Percentiles rank a stretch among this genome's conserved stretches.
Conservation (phyloP, 2,329 filamentous ascomycete species). For the Botryotinia calthae region DNA sequence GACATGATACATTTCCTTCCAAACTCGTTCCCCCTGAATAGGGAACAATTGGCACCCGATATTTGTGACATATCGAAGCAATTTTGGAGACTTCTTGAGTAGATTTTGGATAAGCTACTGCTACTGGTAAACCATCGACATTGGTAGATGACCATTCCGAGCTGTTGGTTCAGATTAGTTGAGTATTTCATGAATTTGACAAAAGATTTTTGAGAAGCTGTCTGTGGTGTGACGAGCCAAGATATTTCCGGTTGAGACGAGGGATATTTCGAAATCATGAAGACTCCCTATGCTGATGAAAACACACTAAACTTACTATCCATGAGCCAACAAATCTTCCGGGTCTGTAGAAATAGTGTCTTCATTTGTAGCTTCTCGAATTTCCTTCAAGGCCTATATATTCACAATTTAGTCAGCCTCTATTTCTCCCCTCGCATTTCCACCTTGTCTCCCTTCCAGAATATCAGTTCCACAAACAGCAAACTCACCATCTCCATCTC, state of each 20-base stretch:
- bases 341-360: constrained; percentile 62
- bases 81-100: constrained; percentile 60
- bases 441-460: neutral
- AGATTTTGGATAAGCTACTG: constrained; percentile 61
- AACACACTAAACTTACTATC: constrained; percentile 43
- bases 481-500: constrained; percentile 51
- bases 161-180: constrained; percentile 17
- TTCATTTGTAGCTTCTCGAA: constrained; percentile 50
- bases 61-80: constrained; percentile 69
- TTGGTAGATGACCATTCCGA: constrained; percentile 66
- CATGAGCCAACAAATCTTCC: constrained; percentile 59
- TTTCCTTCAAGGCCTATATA: constrained; percentile 54
- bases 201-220: neutral
- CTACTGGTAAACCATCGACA: constrained; percentile 58
- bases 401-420: constrained; percentile 5
- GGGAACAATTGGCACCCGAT: constrained; percentile 75
- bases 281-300: neutral
- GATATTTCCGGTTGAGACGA: neutral
- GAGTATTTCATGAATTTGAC: neutral
- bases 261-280: neutral
- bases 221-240: neutral
- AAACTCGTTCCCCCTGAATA: constrained; percentile 84
- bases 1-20: constrained; percentile 87
- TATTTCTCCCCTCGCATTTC: neutral
- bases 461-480: neutral